phyloP scores from a whole-genome alignment of 768 basidiomycete species.

The Hygrophorus pudorinus region DNA sequence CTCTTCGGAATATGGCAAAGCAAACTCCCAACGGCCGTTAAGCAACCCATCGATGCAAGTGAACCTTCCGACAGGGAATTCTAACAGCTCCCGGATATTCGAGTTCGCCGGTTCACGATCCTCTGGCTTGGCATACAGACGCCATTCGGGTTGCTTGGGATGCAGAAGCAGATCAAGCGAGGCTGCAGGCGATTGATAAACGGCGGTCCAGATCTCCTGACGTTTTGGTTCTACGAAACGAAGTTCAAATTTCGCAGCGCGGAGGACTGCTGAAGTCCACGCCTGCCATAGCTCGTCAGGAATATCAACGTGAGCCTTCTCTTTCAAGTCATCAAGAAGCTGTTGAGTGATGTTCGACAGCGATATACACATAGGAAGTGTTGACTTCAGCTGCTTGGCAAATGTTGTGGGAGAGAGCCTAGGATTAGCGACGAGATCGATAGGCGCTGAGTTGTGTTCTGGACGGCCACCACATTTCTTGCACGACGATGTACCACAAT shows the following conservation, averaged over 20 bases:
- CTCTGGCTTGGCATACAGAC: slow-evolving; percentile 65
- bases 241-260: slow-evolving; percentile 51
- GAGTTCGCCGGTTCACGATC: slow-evolving; percentile 65
- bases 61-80: slow-evolving; percentile 69
- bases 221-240: slow-evolving; percentile 81
- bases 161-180: slow-evolving; percentile 69
- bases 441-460: slow-evolving; percentile 62
- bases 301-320: slow-evolving; percentile 29
- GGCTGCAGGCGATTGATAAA: slow-evolving; percentile 65
- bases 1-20: slow-evolving; percentile 49
- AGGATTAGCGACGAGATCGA: slow-evolving; percentile 40
- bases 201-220: slow-evolving; percentile 78
- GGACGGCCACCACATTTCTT: slow-evolving; percentile 84
- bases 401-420: slow-evolving; percentile 70
- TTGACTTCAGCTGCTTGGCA: slow-evolving; percentile 64
- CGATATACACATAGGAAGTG: slow-evolving; percentile 79
- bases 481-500: slow-evolving; percentile 76
- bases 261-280: slow-evolving; percentile 62
- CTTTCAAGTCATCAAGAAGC: slow-evolving; percentile 42
- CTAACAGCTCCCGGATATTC: slow-evolving; percentile 63
- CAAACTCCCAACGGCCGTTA: slow-evolving; percentile 70
- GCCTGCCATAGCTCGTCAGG: slow-evolving; percentile 49
- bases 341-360: slow-evolving; percentile 39
- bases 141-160: slow-evolving; percentile 76
- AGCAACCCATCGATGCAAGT: slow-evolving; percentile 49